Evolutionary conservation across 139 green algal genomes (phyloP), one percentile per base, ranked within the genome.

Genomic region (Chlamydomonas incerta): DNA sequence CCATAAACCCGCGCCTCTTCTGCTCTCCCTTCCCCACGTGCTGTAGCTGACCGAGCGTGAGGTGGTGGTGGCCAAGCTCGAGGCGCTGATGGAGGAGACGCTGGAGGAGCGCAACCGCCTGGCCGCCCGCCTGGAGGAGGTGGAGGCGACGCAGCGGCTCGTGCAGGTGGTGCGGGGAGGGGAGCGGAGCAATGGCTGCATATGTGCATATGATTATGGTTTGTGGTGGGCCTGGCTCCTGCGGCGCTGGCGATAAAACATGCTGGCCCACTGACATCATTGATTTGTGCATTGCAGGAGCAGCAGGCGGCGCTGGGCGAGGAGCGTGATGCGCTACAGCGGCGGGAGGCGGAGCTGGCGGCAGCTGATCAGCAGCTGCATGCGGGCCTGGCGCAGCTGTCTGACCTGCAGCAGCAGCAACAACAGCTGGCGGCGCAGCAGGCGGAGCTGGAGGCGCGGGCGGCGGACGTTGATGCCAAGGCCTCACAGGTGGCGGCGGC

Each of bases 31-130:
- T 28, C 31, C 4, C 31, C 28, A 33, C 11, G 26, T 2, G 4
- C 18, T 29, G 37, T 35, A 85, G 79, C 6, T 85, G 23, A 21
- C 31, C 0, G 66, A 85, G 20, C 79, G 72, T 0, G 66, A 75
- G 79, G 66, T 55, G 24, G 20, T 47, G 10, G 41, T 85, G n/a
- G n/a, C 65, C 29, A 50, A 29, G 31, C 28, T 85, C 31, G 65
- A 75, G 47, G 31, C 31, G 24, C 33, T 76, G n/a, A 47, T 47
- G 79, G 79, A 85, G 8, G 33, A 66, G 31, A 73, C 65, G 5
- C 8, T 41, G 21, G 65, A 8, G 13, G 79, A 85, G 67, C 65
- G 33, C 50, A 66, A 66, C n/a, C 79, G 65, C 10, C 65, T 85
- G 18, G 66, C 50, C 17, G 33, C 28, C 31, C 24, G 57, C 31